Conservation (phyloP, 2,329 filamentous ascomycete species). For the Alternaria triticimaculans region DNA sequence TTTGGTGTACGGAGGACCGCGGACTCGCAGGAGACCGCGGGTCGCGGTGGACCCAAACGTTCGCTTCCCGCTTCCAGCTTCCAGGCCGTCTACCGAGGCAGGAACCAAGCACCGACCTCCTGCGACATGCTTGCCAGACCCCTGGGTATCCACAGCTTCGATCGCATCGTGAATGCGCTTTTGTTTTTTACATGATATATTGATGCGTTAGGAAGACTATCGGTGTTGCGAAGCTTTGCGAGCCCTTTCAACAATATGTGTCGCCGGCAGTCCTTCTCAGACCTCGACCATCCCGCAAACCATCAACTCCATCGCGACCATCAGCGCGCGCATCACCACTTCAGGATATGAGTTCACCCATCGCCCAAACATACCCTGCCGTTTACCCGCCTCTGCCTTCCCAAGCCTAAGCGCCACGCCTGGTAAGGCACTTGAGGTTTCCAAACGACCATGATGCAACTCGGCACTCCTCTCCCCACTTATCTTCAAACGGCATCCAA, state of each 20-base stretch:
- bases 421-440: slow-evolving; percentile 35
- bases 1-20: not conserved
- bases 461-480: slow-evolving; percentile 30
- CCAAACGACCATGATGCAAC: slow-evolving; percentile 32
- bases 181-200: not conserved
- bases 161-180: not conserved
- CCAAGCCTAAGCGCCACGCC: slow-evolving; percentile 1
- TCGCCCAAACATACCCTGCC: not conserved
- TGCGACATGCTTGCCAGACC: not conserved
- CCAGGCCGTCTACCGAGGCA: not conserved
- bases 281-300: not conserved
- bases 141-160: not conserved
- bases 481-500: slow-evolving; percentile 31
- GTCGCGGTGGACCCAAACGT: not conserved
- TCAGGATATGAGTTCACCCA: not conserved
- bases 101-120: not conserved
- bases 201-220: not conserved
- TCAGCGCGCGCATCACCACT: not conserved
- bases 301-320: not conserved
- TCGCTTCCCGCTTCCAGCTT: not conserved
- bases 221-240: not conserved
- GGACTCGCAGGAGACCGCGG: not conserved
- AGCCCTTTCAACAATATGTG: not conserved
- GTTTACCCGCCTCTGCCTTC: not conserved
- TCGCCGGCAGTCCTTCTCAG: not conserved